Conservation (phyloP, 345 rosid genomes). For the Abelmoschus esculentus region DNA sequence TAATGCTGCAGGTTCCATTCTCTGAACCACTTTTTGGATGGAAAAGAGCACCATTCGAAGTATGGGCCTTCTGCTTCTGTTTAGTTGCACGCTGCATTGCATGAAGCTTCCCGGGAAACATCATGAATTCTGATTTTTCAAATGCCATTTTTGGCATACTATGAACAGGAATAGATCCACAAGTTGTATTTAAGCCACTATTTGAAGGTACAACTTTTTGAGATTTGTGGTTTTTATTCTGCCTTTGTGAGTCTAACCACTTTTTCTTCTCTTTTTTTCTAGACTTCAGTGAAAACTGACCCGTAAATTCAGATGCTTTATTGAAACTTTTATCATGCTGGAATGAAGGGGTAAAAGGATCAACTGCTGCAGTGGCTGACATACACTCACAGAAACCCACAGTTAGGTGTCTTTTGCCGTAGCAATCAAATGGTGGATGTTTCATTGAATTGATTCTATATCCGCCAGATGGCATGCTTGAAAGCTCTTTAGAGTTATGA, state of each 20-base stretch:
- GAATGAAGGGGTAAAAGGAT: constrained; percentile 49
- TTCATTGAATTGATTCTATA: constrained; percentile 32
- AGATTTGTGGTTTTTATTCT: constrained; percentile 25
- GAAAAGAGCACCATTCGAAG: constrained; percentile 17
- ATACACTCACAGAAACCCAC: constrained; percentile 25
- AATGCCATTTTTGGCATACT: constrained; percentile 31
- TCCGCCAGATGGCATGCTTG: constrained; percentile 33
- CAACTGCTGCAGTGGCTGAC: constrained; percentile 30
- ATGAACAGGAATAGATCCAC: constrained; percentile 38
- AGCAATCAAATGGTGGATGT: constrained; percentile 25
- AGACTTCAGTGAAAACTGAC: constrained; percentile 33
- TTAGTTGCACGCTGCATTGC: constrained; percentile 30
- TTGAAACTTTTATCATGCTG: constrained; percentile 35
- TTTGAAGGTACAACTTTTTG: constrained; percentile 23
- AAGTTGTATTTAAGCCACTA: constrained; percentile 30
- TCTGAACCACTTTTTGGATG: constrained; percentile 30
- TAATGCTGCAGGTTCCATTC: constrained; percentile 44
- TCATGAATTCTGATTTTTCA: constrained; percentile 33
- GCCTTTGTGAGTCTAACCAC: constrained; percentile 23
- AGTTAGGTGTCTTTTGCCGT: constrained; percentile 30
- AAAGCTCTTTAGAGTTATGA: constrained; percentile 37
- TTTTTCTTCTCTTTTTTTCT: constrained; percentile 45
- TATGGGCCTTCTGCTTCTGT: constrained; percentile 27
- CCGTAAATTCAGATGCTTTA: constrained; percentile 14
- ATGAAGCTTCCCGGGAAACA: constrained; percentile 33